Percentiles rank a stretch among this genome's conserved stretches.
phyloP scores from a whole-genome alignment of 2,329 filamentous ascomycete genomes.

The Nigrospora oryzae region DNA sequence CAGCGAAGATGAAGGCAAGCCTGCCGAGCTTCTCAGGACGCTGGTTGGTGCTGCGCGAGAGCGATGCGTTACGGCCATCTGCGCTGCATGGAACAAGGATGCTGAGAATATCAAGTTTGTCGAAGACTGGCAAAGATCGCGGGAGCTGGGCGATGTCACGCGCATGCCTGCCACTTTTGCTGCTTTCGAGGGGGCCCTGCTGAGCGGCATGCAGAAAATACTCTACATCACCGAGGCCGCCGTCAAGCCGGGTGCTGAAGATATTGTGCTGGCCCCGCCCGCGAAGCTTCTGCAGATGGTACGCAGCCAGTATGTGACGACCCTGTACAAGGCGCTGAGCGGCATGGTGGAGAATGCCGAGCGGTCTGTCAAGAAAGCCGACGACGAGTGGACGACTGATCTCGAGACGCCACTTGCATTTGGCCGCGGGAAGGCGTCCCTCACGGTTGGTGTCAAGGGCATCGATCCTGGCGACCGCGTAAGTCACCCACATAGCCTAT shows the following conservation, averaged over 20 bases:
- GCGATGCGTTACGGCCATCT: conserved; percentile 75
- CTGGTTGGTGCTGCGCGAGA: conserved; percentile 76
- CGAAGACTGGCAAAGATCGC: conserved; percentile 85
- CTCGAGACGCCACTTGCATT: conserved; percentile 29
- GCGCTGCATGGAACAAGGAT: conserved; percentile 86
- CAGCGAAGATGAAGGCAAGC: conserved; percentile 41
- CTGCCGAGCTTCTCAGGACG: conserved; percentile 63
- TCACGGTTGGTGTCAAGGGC: conserved; percentile 33
- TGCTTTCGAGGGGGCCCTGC: conserved; percentile 73
- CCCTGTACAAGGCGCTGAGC: conserved; percentile 85
- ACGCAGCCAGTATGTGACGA: conserved; percentile 83
- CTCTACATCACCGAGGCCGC: conserved; percentile 85
- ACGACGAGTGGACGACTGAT: conserved; percentile 51
- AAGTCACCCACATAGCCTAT: conserved; percentile 17
- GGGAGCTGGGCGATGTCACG: conserved; percentile 78
- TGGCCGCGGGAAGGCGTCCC: conserved; percentile 21
- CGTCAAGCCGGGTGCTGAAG: conserved; percentile 60
- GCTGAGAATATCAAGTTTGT: conserved; percentile 86
- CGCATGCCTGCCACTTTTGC: conserved; percentile 83
- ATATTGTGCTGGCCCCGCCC: conserved; percentile 78
- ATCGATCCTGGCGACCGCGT: conserved; percentile 50
- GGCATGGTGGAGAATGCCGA: conserved; percentile 98
- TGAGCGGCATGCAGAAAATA: conserved; percentile 89
- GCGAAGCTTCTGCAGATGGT: conserved; percentile 87
- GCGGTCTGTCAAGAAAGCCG: conserved; percentile 55